Evolutionary conservation across 2,329 filamentous ascomycete species (phyloP).

Genomic region (Stylonectria norvegica): DNA sequence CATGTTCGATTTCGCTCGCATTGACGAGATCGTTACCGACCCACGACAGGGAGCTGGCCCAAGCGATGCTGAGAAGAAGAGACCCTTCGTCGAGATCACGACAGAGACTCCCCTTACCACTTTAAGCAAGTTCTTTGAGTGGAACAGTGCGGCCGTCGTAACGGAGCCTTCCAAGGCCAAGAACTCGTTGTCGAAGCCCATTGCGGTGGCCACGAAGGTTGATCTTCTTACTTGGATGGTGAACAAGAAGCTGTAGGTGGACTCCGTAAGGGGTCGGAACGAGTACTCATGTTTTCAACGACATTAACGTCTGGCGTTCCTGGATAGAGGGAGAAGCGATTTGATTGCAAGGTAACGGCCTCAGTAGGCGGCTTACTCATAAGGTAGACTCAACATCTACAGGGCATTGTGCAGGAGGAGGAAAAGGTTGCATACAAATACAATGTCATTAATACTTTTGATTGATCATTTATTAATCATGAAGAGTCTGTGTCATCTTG

Average conservation of each 20-base stretch:
- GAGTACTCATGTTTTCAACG: conserved; percentile 33
- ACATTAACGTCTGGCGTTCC: conserved; percentile 31
- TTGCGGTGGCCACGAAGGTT: conserved; percentile 94
- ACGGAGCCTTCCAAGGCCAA: conserved; percentile 66
- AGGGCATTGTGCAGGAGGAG: conserved; percentile 20
- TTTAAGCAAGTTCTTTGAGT: conserved; percentile 92
- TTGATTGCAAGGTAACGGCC: conserved; percentile 12
- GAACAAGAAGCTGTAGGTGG: conserved; percentile 47
- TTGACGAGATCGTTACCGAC: conserved; percentile 89
- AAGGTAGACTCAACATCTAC: conserved; percentile 44
- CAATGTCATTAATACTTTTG: conserved; percentile 26
- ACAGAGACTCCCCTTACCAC: conserved; percentile 79
- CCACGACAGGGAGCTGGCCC: conserved; percentile 59
- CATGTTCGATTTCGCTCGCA: conserved; percentile 93
- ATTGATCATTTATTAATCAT: conserved; percentile 16
- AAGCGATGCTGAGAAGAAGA: conserved; percentile 43
- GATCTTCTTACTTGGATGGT: conserved; percentile 92
- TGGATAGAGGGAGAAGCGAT: conserved; percentile 18
- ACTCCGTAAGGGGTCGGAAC: conserved; percentile 25
- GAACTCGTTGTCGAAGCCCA: conserved; percentile 65
- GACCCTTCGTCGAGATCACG: conserved; percentile 91
- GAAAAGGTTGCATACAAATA: conserved; percentile 18
- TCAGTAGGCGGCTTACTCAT: conserved; percentile 2
- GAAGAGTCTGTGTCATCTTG: no score
- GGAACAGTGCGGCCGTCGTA: conserved; percentile 94